Percentiles rank a stretch among this genome's conserved stretches.
Conservation (phyloP, 768 basidiomycete genomes). For the Hirschioporus abietinus region DNA sequence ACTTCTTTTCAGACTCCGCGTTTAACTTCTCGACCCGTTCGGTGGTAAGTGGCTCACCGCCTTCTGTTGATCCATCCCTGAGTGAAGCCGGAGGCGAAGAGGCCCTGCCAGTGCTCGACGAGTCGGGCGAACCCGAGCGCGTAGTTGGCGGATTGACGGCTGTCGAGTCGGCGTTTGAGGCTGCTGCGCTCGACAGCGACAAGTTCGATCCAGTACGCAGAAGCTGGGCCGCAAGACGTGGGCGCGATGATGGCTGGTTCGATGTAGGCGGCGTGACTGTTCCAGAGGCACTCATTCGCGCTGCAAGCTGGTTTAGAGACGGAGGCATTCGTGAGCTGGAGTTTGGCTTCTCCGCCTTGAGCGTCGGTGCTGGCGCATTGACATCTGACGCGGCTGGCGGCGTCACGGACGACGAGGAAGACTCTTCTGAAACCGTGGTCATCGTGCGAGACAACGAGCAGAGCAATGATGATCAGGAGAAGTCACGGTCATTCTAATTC, state of each 20-base stretch:
- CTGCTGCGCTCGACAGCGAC: slow-evolving; percentile 42
- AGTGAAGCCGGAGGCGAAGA: slow-evolving; percentile 38
- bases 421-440: neutral
- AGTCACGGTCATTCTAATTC: too few species aligned
- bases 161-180: slow-evolving; percentile 50
- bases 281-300: slow-evolving; percentile 52
- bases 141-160: slow-evolving; percentile 64
- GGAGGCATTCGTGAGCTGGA: slow-evolving; percentile 43
- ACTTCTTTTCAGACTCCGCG: slow-evolving; percentile 44
- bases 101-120: slow-evolving; percentile 24
- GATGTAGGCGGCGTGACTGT: slow-evolving; percentile 21
- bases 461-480: neutral
- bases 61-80: slow-evolving; percentile 29
- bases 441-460: neutral
- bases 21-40: slow-evolving; percentile 65
- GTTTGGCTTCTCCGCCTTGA: slow-evolving; percentile 33
- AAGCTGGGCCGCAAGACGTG: slow-evolving; percentile 68
- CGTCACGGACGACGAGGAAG: neutral
- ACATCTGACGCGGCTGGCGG: neutral
- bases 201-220: slow-evolving; percentile 56
- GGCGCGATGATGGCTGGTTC: slow-evolving; percentile 40
- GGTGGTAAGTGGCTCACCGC: slow-evolving; percentile 54
- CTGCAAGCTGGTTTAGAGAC: slow-evolving; percentile 78
- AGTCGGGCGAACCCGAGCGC: slow-evolving; percentile 60
- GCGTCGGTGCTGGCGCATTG: slow-evolving; percentile 6